Evolutionary conservation across 768 basidiomycete genomes (phyloP).

Genomic region (Tricholoma sp.): DNA sequence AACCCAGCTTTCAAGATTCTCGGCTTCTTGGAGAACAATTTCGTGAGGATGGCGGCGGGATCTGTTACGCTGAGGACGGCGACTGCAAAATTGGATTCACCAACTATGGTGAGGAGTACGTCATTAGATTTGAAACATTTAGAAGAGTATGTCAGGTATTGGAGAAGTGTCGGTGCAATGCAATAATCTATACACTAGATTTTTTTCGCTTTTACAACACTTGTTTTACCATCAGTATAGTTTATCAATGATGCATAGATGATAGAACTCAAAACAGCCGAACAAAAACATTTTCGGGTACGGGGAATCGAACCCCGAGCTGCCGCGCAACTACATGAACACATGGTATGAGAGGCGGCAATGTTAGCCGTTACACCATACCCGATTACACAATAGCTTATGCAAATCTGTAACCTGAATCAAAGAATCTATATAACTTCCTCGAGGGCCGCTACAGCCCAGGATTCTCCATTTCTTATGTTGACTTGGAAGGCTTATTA

Average conservation of each 20-base stretch:
- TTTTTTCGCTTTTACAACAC: too few relatives aligned
- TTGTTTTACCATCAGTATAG: too few relatives aligned
- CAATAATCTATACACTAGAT: not conserved
- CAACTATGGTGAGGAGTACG: slow-evolving; percentile 26
- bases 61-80: slow-evolving; percentile 25
- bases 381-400: slow-evolving; percentile 18
- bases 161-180: slow-evolving; percentile 24
- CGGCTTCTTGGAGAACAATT: slow-evolving; percentile 29
- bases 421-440: not conserved
- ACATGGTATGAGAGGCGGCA: slow-evolving; percentile 44
- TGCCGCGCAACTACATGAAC: slow-evolving; percentile 37
- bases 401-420: too few relatives aligned
- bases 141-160: slow-evolving; percentile 27
- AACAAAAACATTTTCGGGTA: slow-evolving; percentile 29
- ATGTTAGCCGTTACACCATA: slow-evolving; percentile 62
- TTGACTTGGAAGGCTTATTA: not conserved
- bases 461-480: not conserved
- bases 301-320: slow-evolving; percentile 52
- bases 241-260: too few relatives aligned
- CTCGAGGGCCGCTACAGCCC: not conserved
- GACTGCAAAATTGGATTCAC: slow-evolving; percentile 21
- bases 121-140: slow-evolving; percentile 25
- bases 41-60: slow-evolving; percentile 27
- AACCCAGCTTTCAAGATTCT: slow-evolving; percentile 26
- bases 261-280: too few relatives aligned